phyloP scores from a whole-genome alignment of 2,329 filamentous ascomycete genomes.

The Penicillium sp. region DNA sequence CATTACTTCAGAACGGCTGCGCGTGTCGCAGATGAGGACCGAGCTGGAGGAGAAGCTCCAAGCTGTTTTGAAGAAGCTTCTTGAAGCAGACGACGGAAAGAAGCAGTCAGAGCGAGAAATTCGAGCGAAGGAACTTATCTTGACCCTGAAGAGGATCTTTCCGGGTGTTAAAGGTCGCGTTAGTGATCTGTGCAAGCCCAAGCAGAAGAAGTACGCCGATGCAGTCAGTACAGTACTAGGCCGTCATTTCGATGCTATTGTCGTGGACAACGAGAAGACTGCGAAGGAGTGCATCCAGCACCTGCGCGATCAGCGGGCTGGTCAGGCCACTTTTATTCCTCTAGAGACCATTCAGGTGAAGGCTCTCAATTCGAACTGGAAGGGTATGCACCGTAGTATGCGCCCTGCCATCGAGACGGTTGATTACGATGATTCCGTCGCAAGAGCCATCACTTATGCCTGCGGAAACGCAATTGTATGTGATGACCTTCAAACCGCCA shows the following conservation, averaged over 20 bases:
- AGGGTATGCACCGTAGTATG: constrained; percentile 81
- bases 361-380: constrained; percentile 85
- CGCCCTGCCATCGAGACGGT: constrained; percentile 94
- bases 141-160: constrained; percentile 85
- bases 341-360: constrained; percentile 97
- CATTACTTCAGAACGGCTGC: constrained; percentile 79
- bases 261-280: constrained; percentile 94
- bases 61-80: constrained; percentile 77
- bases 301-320: constrained; percentile 84
- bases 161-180: constrained; percentile 90
- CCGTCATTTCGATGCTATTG: constrained; percentile 89
- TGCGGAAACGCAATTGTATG: constrained; percentile 96
- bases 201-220: constrained; percentile 95
- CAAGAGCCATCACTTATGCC: constrained; percentile 91
- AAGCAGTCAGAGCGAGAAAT: constrained; percentile 84
- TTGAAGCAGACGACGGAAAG: constrained; percentile 82
- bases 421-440: constrained; percentile 85
- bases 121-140: constrained; percentile 80
- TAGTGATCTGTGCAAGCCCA: constrained; percentile 90
- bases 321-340: constrained; percentile 92
- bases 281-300: constrained; percentile 94
- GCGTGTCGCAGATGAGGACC: constrained; percentile 78
- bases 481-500: constrained; percentile 83
- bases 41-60: constrained; percentile 92
- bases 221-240: constrained; percentile 92